Percentiles rank a stretch among this genome's conserved stretches.
These are phyloP conservation scores for Allomyces arbusculus DNA, from an alignment of 192 early-diverging fungal genomes.

Conservation along the genomic window DNA sequence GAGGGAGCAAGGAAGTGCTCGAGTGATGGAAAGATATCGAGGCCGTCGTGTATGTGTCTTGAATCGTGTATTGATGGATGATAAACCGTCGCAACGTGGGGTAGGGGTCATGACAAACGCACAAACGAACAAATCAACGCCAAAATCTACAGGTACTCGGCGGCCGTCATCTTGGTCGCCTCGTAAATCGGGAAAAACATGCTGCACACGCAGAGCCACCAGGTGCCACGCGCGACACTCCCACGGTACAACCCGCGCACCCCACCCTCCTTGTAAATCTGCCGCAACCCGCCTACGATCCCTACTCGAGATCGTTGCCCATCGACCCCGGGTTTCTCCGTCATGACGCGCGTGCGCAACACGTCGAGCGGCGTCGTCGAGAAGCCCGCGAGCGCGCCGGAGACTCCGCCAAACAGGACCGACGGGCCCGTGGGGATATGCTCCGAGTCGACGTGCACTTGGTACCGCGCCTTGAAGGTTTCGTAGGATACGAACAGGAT, in stretches of 20 bases:
- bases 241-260: conserved; percentile 35
- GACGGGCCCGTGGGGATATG: conserved; percentile 43
- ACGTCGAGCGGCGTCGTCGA: conserved; percentile 59
- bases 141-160: too few species aligned
- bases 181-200: conserved; percentile 62
- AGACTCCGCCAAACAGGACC: conserved; percentile 48
- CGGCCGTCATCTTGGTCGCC: conserved; percentile 11
- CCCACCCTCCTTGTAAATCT: conserved; percentile 8
- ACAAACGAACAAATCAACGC: too few species aligned
- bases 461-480: conserved; percentile 35
- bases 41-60: too few species aligned
- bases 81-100: too few species aligned
- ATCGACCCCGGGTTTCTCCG: conserved; percentile 10
- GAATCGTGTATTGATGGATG: too few species aligned
- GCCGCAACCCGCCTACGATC: conserved; percentile 5
- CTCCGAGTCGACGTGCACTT: conserved; percentile 13
- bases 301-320: conserved; percentile 6
- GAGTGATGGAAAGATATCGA: too few species aligned
- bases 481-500: conserved; percentile 56
- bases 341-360: conserved; percentile 46
- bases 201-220: conserved; percentile 61
- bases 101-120: too few species aligned
- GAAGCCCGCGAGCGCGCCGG: conserved; percentile 50
- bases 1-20: too few species aligned
- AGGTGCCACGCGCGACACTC: conserved; percentile 32